A percentile compares a stretch with the other conserved stretches of the same genome.
These are phyloP conservation scores for Grigorovia transvaalensis DNA, from an alignment of 805 yeast species.

Conservation along the genomic window DNA sequence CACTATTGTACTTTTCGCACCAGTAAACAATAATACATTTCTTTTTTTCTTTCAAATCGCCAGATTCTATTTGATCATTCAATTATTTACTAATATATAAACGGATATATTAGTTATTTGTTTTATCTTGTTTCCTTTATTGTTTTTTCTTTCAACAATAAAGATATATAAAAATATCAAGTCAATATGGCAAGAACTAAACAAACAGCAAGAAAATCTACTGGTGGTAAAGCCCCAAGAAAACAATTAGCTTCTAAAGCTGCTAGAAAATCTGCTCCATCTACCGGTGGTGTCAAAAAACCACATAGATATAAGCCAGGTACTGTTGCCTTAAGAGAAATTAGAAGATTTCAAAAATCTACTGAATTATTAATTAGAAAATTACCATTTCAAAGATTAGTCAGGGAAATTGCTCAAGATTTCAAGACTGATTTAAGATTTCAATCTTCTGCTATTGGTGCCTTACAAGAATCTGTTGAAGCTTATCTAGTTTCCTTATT, in stretches of 20 bases:
- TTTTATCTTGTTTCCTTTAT: background rate
- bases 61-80: no score
- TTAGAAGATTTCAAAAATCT: constrained; percentile 94
- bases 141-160: no score
- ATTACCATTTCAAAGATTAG: constrained; percentile 94
- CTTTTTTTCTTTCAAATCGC: no score
- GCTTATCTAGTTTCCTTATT: constrained; percentile 93
- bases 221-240: constrained; percentile 96
- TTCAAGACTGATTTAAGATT: constrained; percentile 89
- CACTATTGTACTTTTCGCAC: no score
- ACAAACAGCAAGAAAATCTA: constrained; percentile 90
- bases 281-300: constrained; percentile 86
- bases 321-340: constrained; percentile 93
- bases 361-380: constrained; percentile 92
- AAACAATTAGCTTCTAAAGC: constrained; percentile 87
- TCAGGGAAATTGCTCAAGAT: constrained; percentile 91
- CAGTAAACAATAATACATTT: no score
- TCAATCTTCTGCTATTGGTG: constrained; percentile 96
- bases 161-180: background rate
- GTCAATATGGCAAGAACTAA: constrained; percentile 75
- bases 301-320: constrained; percentile 97
- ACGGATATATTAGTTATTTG: background rate
- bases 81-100: no score
- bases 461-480: constrained; percentile 97
- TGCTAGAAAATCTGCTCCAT: constrained; percentile 88